Evolutionary conservation across 495 filamentous ascomycete genomes (phyloP).

Genomic region (Xylaria bambusicola): DNA sequence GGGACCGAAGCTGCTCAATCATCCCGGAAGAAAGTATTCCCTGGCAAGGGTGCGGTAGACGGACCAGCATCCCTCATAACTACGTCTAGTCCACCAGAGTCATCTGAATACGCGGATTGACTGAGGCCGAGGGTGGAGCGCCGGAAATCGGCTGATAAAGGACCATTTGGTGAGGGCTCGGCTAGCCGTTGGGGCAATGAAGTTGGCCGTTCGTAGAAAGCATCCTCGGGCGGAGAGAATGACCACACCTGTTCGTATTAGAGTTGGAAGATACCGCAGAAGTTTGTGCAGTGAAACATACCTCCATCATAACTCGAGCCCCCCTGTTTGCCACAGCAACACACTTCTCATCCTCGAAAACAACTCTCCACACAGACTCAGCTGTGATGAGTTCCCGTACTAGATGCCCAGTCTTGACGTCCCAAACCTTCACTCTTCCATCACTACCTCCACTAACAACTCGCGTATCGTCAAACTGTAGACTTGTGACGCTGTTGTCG

Average conservation of each 20-base stretch:
- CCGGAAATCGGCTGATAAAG: slow-evolving; percentile 41
- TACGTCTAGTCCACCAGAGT: slow-evolving; percentile 38
- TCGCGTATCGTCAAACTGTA: slow-evolving; percentile 93
- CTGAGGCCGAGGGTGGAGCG: slow-evolving; percentile 22
- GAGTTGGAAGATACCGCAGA: slow-evolving; percentile 22
- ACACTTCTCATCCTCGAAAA: slow-evolving; percentile 97
- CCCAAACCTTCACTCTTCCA: slow-evolving; percentile 96
- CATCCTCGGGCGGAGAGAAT: slow-evolving; percentile 81
- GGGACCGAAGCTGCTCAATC: slow-evolving; percentile 29
- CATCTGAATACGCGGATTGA: slow-evolving; percentile 24
- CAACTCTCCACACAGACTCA: slow-evolving; percentile 95
- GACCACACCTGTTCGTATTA: slow-evolving; percentile 71
- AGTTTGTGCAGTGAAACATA: slow-evolving; percentile 41
- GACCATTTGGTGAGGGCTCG: slow-evolving; percentile 39
- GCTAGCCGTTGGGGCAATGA: slow-evolving; percentile 38
- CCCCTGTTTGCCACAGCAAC: slow-evolving; percentile 89
- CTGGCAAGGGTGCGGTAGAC: slow-evolving; percentile 43
- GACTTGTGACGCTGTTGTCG: slow-evolving; percentile 94
- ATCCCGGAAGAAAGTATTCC: slow-evolving; percentile 49
- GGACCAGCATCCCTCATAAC: slow-evolving; percentile 52
- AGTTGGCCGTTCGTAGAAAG: slow-evolving; percentile 47
- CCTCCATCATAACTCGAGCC: slow-evolving; percentile 94
- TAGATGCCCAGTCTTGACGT: slow-evolving; percentile 84
- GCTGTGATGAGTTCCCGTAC: slow-evolving; percentile 87
- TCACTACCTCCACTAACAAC: slow-evolving; percentile 96